Base-by-base conservation (phyloP, 169 alveolate species). In the Plasmodium gonderi region DNA sequence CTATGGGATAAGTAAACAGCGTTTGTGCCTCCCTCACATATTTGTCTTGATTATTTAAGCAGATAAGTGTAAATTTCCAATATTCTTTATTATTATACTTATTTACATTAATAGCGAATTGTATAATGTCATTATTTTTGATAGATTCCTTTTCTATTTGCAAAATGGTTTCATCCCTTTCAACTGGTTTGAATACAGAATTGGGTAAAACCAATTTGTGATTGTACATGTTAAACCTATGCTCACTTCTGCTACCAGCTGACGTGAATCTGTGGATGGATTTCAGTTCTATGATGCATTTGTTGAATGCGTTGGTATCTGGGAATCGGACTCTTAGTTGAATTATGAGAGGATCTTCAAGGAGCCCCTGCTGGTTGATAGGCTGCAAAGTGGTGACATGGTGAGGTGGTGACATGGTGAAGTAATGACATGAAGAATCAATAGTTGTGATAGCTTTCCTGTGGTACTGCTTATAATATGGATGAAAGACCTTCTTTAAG, bases 21-120 rank as follows among this genome's bases (percentile, higher is more conserved):
- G 92, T 23, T 20, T 74, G 83, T 12, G 92, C 92, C 44, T 85
- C 92, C 47, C 42, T 45, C 31, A 85, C 38, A 77, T 85, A 85
- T 85, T 47, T 14, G 44, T 42, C 42, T 64, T 85, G 76, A 6
- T 42, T 5, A 74, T 75, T 75, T 49, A 54, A 12, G 44, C 92
- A 85, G 17, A 20, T 47, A n/a, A 85, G 17, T 1, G 42, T 74
- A 26, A 72, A 20, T 2, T 36, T 9, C 92, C 92, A 85, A 40
- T 74, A 85, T 40, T 85, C 92, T 11, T 45, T 47, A 74, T 77
- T 85, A 29, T 72, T n/a, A 45, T 85, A 85, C 17, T 74, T 72
- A 0, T 51, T 74, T 49, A 85, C 78, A 45, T 85, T 42, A 29
- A 85, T 54, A 8, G 79, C 54, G 65, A 75, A 72, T 17, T 72